Conservation (phyloP, 208 protist species). For the Crithidia sp. region DNA sequence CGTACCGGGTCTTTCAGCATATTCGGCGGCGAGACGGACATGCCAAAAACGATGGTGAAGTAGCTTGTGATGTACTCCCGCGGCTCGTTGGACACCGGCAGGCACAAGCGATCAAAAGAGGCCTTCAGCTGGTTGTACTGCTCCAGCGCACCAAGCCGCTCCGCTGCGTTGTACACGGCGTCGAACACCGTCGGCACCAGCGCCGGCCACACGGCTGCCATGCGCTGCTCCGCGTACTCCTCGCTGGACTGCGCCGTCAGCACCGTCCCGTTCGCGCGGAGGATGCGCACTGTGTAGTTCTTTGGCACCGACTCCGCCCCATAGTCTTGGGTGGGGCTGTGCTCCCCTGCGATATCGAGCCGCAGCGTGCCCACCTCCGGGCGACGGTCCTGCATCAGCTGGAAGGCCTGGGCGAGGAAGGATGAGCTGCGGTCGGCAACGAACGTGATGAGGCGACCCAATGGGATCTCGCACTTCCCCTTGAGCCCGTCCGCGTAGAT, state of each 20-base stretch:
- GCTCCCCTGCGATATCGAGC: background rate
- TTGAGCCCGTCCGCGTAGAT: too few species aligned
- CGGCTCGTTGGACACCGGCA: conserved; percentile 22
- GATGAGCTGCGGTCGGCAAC: conserved; percentile 7
- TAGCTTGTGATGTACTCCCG: conserved; percentile 23
- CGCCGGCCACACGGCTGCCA: background rate
- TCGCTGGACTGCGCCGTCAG: background rate
- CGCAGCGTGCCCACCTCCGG: background rate
- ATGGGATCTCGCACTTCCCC: background rate
- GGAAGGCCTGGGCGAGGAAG: conserved; percentile 16
- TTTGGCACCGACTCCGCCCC: background rate
- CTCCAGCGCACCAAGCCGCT: conserved; percentile 1
- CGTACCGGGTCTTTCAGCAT: background rate
- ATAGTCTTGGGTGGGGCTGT: too few species aligned
- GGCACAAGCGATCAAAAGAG: conserved; percentile 14
- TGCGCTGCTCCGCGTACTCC: background rate
- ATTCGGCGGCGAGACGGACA: background rate
- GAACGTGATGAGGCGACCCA: background rate
- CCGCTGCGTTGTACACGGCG: conserved; percentile 1
- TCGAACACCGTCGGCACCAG: conserved; percentile 20
- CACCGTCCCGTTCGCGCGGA: conserved; percentile 9
- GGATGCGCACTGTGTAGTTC: conserved; percentile 4
- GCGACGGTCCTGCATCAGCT: background rate
- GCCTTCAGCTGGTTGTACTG: conserved; percentile 11
- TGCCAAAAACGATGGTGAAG: conserved; percentile 16